Conservation (phyloP, 23 red algal species). For the Gracilaria gracilis region DNA sequence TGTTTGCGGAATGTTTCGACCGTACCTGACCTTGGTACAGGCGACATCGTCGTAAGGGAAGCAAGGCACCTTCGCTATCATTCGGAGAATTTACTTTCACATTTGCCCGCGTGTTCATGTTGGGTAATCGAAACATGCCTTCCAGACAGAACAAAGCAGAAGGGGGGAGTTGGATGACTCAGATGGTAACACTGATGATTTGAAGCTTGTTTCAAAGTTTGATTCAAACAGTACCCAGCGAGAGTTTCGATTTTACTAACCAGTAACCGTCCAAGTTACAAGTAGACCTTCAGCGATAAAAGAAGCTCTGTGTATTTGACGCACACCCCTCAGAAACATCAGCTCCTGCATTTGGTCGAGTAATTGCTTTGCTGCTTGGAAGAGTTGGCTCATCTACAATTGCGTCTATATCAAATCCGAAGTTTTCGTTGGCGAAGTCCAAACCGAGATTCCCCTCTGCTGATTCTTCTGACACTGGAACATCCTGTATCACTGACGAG, state of each 20-base stretch:
- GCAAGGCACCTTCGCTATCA: too few relatives aligned
- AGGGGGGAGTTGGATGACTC: too few relatives aligned
- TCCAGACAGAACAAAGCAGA: too few relatives aligned
- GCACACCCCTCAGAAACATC: background rate
- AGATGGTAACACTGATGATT: too few relatives aligned
- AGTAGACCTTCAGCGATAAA: background rate
- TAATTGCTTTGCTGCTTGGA: background rate
- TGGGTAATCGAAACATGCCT: too few relatives aligned
- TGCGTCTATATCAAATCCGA: conserved; percentile 95
- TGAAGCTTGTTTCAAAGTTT: too few relatives aligned
- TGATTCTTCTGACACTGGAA: conserved; percentile 13
- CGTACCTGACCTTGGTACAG: too few relatives aligned
- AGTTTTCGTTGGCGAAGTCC: conserved; percentile 95
- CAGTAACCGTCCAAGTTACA: background rate
- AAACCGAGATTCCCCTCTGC: conserved; percentile 37
- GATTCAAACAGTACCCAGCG: too few relatives aligned
- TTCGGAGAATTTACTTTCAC: too few relatives aligned
- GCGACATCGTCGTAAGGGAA: too few relatives aligned
- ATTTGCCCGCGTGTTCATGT: too few relatives aligned
- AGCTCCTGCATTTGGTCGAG: background rate
- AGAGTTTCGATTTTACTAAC: background rate
- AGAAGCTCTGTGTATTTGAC: background rate
- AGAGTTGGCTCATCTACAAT: conserved; percentile 82
- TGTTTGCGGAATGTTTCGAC: too few relatives aligned
- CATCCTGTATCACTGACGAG: background rate